Evolutionary conservation across 352 stramenopile species (phyloP).

Genomic region (Pythium biforme): DNA sequence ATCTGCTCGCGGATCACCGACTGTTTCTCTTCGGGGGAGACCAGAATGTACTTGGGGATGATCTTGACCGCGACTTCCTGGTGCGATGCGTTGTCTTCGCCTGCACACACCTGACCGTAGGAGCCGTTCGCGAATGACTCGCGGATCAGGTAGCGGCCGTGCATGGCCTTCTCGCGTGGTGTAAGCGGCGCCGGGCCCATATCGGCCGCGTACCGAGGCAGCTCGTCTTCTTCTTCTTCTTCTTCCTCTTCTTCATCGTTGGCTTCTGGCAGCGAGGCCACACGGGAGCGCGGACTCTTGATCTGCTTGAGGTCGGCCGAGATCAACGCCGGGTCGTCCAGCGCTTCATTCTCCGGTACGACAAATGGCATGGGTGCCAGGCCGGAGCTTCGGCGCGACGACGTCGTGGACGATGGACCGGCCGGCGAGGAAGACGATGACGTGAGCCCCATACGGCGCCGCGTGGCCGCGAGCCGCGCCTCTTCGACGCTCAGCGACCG

Average conservation of each 20-base stretch:
- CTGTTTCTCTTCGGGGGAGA: slow-evolving; percentile 68
- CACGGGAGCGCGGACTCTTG: not conserved
- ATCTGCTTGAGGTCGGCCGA: slow-evolving; percentile 1
- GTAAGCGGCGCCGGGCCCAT: slow-evolving; percentile 32
- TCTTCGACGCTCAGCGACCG: slow-evolving; percentile 56
- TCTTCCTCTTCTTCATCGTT: slow-evolving; percentile 4
- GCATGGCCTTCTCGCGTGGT: slow-evolving; percentile 59
- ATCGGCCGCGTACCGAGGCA: not conserved
- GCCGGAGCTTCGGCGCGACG: not conserved
- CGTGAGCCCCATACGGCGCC: slow-evolving; percentile 22
- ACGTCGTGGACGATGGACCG: not conserved
- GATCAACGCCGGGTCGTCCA: slow-evolving; percentile 13
- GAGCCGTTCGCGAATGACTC: slow-evolving; percentile 70
- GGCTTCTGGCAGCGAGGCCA: not conserved
- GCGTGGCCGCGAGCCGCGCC: slow-evolving; percentile 40
- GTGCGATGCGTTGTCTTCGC: slow-evolving; percentile 48
- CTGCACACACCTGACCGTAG: slow-evolving; percentile 63
- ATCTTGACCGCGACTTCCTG: slow-evolving; percentile 74
- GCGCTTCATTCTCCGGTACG: slow-evolving; percentile 8
- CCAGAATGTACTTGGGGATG: slow-evolving; percentile 70
- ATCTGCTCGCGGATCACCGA: slow-evolving; percentile 69
- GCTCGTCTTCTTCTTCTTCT: not conserved
- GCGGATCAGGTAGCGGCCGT: slow-evolving; percentile 69
- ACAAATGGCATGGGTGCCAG: slow-evolving; percentile 1
- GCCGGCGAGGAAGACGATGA: not conserved